Percentiles rank a stretch among this genome's conserved stretches.
phyloP scores from a whole-genome alignment of 768 basidiomycete species.

The Lactifluus pinguis region DNA sequence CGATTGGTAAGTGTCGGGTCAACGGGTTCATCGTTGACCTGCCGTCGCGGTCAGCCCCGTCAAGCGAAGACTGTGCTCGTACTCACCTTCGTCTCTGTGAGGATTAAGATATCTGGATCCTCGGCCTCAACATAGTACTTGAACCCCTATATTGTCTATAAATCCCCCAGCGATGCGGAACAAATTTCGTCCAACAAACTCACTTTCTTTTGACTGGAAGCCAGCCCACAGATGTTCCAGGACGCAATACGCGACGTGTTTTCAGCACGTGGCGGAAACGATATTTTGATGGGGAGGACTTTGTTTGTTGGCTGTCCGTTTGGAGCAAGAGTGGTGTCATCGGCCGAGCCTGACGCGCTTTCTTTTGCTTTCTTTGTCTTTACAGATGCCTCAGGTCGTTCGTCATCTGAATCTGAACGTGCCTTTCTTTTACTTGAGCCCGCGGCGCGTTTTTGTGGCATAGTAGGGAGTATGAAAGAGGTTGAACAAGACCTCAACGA shows the following conservation, averaged over 20 bases:
- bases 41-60: not conserved
- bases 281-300: conserved; percentile 52
- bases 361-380: conserved; percentile 13
- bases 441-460: conserved; percentile 8
- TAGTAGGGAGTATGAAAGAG: not conserved
- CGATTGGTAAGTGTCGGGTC: conserved; percentile 47
- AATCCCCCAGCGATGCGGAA: not conserved
- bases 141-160: conserved; percentile 48
- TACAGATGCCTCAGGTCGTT: not conserved
- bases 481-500: not conserved
- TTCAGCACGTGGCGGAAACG: conserved; percentile 40
- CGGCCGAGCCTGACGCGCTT: not conserved
- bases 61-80: not conserved
- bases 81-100: conserved; percentile 84
- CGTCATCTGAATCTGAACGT: not conserved
- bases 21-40: conserved; percentile 66
- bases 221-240: conserved; percentile 79
- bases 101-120: conserved; percentile 72
- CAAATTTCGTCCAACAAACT: not conserved
- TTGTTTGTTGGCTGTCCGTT: conserved; percentile 68
- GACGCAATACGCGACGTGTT: conserved; percentile 49
- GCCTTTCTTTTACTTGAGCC: conserved; percentile 16
- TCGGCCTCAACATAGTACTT: conserved; percentile 77
- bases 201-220: conserved; percentile 73
- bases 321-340: conserved; percentile 19